Percentiles rank a stretch among this genome's conserved stretches.
These are phyloP conservation scores for Blastobotrys robertii DNA, from an alignment of 805 yeast species.

Conservation along the genomic window DNA sequence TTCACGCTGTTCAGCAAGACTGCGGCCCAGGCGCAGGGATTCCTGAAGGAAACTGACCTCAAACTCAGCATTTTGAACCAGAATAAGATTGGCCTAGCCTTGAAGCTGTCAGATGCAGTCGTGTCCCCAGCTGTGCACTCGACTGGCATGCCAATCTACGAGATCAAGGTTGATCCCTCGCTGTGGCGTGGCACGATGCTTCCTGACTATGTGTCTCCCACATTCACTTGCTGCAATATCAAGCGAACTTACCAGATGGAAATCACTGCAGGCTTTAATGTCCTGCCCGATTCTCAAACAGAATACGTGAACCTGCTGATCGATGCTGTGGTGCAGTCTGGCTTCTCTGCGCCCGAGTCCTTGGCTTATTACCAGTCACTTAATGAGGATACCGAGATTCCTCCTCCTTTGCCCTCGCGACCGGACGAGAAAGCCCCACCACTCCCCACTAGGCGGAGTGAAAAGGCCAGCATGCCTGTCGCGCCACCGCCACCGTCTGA, in stretches of 20 bases:
- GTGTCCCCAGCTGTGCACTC: background rate
- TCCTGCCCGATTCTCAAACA: constrained; percentile 2
- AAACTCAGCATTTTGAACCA: constrained; percentile 15
- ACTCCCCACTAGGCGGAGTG: background rate
- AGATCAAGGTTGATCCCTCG: constrained; percentile 9
- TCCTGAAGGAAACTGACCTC: constrained; percentile 10
- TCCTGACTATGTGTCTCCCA: constrained; percentile 43
- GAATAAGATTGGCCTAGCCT: constrained; percentile 1
- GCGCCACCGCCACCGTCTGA: background rate
- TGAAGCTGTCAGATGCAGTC: constrained; percentile 8
- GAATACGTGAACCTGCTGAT: constrained; percentile 13
- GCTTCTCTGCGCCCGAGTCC: constrained; percentile 5
- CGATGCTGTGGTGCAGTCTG: constrained; percentile 13
- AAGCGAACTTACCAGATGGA: constrained; percentile 34
- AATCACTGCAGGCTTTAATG: constrained; percentile 26
- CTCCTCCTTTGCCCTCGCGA: too few species aligned
- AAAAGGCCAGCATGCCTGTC: background rate
- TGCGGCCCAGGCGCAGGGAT: constrained; percentile 21
- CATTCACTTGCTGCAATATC: constrained; percentile 49
- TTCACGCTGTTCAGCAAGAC: constrained; percentile 27
- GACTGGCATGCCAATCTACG: constrained; percentile 8
- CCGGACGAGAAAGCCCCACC: background rate
- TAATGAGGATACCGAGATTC: too few species aligned
- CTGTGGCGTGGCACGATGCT: constrained; percentile 33
- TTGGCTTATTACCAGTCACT: background rate